Evolutionary conservation across 805 yeast genomes (phyloP).

Genomic region (Schizosaccharomyces cryophilus): DNA sequence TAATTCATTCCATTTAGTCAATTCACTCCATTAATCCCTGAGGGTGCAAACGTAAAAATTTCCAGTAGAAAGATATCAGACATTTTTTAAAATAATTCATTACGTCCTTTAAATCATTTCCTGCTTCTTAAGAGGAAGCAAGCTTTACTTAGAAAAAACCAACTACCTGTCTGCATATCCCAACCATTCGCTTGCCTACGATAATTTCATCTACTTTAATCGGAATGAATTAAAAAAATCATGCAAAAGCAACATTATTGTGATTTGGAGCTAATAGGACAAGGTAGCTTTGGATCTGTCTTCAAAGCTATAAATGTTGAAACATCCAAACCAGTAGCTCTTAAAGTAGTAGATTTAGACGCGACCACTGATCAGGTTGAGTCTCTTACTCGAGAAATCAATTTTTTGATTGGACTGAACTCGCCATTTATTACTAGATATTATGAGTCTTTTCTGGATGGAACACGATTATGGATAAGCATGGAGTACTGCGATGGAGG

Average conservation of each 20-base stretch:
- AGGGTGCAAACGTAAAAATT: no score
- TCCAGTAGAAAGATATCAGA: no score
- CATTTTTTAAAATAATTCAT: no score
- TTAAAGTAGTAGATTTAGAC: slow-evolving; percentile 69
- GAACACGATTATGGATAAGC: slow-evolving; percentile 56
- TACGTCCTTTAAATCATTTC: no score
- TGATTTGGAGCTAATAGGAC: slow-evolving; percentile 33
- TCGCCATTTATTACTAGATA: slow-evolving; percentile 46
- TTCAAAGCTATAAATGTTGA: slow-evolving; percentile 26
- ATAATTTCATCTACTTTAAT: background rate
- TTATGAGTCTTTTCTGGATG: slow-evolving; percentile 36
- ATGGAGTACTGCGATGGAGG: slow-evolving; percentile 96
- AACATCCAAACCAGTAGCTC: slow-evolving; percentile 35
- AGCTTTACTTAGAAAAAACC: no score
- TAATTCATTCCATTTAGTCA: no score
- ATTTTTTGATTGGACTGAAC: slow-evolving; percentile 38
- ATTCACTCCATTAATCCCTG: no score
- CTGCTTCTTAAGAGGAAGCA: no score
- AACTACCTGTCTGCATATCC: no score
- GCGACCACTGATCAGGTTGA: slow-evolving; percentile 52
- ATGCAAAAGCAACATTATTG: slow-evolving; percentile 15
- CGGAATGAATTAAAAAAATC: slow-evolving; percentile 9
- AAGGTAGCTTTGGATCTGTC: slow-evolving; percentile 75
- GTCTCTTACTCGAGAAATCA: slow-evolving; percentile 51
- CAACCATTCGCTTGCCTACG: background rate